Conservation (phyloP, 2,329 filamentous ascomycete species). For the Mollisia scopiformis region DNA sequence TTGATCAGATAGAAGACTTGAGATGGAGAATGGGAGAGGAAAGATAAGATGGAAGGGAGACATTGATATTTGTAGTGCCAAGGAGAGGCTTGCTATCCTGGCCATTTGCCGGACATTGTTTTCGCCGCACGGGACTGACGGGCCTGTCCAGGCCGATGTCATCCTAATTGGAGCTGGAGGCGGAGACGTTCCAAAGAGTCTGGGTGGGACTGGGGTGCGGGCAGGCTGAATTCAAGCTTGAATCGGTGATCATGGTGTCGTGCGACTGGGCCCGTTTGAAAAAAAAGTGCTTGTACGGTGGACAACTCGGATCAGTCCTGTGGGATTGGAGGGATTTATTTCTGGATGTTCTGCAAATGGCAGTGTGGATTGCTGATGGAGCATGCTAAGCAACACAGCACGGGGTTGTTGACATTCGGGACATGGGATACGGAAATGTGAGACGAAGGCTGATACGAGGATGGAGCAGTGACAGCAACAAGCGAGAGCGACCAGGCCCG, state of each 20-base stretch:
- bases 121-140: conserved; percentile 16
- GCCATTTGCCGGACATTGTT: not conserved
- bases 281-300: conserved; percentile 11
- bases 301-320: not conserved
- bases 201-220: conserved; percentile 2
- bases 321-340: conserved; percentile 11
- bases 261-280: conserved; percentile 24
- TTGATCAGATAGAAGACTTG: conserved; percentile 17
- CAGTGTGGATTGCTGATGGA: too few relatives aligned
- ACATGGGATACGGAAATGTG: not conserved
- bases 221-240: conserved; percentile 15
- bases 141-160: conserved; percentile 7
- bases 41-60: conserved; percentile 7
- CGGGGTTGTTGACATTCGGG: conserved; percentile 5
- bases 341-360: not conserved
- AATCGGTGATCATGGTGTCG: conserved; percentile 25
- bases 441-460: conserved; percentile 24
- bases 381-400: not conserved
- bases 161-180: conserved; percentile 18
- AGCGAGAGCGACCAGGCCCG: not conserved
- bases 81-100: conserved; percentile 4
- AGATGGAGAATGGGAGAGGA: conserved; percentile 18
- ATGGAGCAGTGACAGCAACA: not conserved
- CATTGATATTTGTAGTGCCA: conserved; percentile 27
- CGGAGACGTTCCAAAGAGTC: conserved; percentile 17